Evolutionary conservation across 345 rosid genomes (phyloP), one percentile per base, ranked within the genome.

Genomic region (Excoecaria cochinchinensis): DNA sequence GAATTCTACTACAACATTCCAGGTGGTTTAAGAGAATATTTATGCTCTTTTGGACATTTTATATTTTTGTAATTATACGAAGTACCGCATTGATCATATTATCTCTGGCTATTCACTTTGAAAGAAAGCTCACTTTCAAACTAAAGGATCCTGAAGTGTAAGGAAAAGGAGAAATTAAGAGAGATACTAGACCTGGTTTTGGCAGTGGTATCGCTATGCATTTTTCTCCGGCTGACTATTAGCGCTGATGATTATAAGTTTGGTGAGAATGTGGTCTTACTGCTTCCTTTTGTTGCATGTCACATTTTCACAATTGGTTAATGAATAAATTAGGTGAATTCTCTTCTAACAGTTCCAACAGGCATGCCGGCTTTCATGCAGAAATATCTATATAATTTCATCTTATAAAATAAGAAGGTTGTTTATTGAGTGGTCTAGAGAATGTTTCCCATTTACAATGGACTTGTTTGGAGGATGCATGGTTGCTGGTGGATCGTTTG

Each of bases 251-350:
- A 46, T 64, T 36, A 31, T 64, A 19, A 67, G 48, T 65, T 65
- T 42, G 24, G 16, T 65, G 50, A n/a, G 52, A 11, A 8, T n/a
- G 42, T 31, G 31, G 31, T 31, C n/a, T 12, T 42, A n/a, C 1
- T 67, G 69, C 21, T 44, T 42, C 17, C 70, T 67, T 44, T 67
- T 67, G 36, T 66, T 46, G 52, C 31, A 66, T 66, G 12, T 19
- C 4, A n/a, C 5, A 44, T 42, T 42, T 19, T 47, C 13, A 4
- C 63, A 24, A 24, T 36, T 8, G 39, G 22, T 22, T 24, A 9
- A 59, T 62, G 46, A 62, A 14, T 63, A 14, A 8, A 12, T 42
- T 12, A 42, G 52, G 21, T 39, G 2, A 39, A 3, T 21, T 5
- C 13, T 22, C 19, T 67, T 31, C 31, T 31, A 31, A 31, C 31